Conservation (phyloP, 768 basidiomycete species). For the Crepidotus variabilis region DNA sequence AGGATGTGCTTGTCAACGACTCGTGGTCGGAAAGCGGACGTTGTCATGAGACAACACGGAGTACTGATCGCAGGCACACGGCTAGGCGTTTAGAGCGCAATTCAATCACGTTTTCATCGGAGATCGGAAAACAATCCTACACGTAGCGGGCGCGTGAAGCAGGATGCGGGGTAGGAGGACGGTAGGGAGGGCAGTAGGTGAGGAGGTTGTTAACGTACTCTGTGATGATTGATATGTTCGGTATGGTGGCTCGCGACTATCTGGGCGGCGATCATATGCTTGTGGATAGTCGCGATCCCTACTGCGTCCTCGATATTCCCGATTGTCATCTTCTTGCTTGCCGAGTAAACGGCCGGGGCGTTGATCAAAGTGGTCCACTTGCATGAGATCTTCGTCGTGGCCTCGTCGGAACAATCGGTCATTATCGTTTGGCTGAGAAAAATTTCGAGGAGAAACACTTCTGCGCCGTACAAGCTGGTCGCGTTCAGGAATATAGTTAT, state of each 20-base stretch:
- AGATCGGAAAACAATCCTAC: conserved; percentile 1
- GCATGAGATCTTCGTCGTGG: conserved; percentile 3
- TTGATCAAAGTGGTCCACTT: conserved; percentile 10
- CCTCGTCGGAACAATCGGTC: neutral
- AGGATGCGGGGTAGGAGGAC: conserved; percentile 26
- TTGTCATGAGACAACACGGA: conserved; percentile 20
- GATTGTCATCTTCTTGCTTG: conserved; percentile 23
- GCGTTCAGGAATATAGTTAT: neutral
- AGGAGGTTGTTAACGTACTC: conserved; percentile 67
- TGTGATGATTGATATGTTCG: conserved; percentile 35
- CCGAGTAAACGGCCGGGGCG: conserved; percentile 10
- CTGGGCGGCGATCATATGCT: conserved; percentile 12
- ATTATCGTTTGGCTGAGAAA: conserved; percentile 1
- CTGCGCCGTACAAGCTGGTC: neutral
- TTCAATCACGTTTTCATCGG: conserved; percentile 4
- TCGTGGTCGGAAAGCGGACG: conserved; percentile 24
- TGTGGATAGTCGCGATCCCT: conserved; percentile 24
- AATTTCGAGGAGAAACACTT: conserved; percentile 4
- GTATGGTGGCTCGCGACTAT: conserved; percentile 24
- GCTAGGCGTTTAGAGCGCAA: neutral
- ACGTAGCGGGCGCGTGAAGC: conserved; percentile 12
- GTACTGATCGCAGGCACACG: conserved; percentile 15
- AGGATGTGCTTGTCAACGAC: conserved; percentile 18
- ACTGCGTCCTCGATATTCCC: conserved; percentile 19
- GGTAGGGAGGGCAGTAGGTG: conserved; percentile 33